Evolutionary conservation across 1,284 basidiomycete species (phyloP), one percentile per base, ranked within the genome.

Genomic region (Tylopilus sp.): DNA sequence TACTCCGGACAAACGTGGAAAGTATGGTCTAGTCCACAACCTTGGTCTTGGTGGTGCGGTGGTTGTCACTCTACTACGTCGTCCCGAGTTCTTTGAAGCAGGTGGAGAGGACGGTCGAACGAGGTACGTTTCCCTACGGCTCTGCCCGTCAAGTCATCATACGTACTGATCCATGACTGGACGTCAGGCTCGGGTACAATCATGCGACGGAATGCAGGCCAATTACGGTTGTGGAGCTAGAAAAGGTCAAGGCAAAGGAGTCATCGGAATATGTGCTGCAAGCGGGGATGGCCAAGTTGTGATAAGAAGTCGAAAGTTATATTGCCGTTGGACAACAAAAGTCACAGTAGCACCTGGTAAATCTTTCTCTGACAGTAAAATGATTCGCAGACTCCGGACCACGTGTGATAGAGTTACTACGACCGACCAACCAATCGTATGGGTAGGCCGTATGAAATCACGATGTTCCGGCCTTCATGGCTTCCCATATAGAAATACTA

Each of bases 1-100:
- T 57, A 74, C 65, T 5, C 48, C 75, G 3, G 85, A 88, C 68
- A 75, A 75, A 58, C 83, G 85, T 41, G 88, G 88, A 28, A 88
- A 92, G 67, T 87, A 82, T 61, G 90, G 87, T 1, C 75, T 94
- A 14, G 83, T 89, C 5, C 91, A 92, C 63, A 94, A 93, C 67
- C 74, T 92, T 46, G 90, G 90, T 25, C 78, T 92, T 15, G 90
- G 90, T 46, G 86, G 88, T 35, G 86, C 86, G 13, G 84, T 79
- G 7, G 85, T 89, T 19, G 82, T 88, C 50, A 85, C 83, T 33
- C 70, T 90, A 10, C 75, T 90, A 36, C 80, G 85, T 28, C 75
- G 88, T 24, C 89, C 89, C 0, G 84, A 86, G 44, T 91, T 90
- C 69, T 41, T 41, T 68, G 76, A 80, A 52, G 66, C 76, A 24